These are phyloP conservation scores for Lentinula detonsa DNA, from an alignment of 768 basidiomycete genomes.

Conservation along the genomic window DNA sequence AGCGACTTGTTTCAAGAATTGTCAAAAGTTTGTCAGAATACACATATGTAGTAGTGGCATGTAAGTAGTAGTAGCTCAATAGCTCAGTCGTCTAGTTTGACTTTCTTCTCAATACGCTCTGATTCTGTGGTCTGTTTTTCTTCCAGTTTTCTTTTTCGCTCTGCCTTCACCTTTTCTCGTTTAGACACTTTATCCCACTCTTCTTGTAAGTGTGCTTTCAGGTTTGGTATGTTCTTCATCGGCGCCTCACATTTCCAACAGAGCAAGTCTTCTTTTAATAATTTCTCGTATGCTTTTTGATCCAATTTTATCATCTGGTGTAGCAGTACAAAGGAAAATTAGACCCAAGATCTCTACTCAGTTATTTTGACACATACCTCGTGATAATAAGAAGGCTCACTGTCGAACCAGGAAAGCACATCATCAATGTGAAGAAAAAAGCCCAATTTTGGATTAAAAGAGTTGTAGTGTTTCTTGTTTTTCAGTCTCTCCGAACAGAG, in stretches of 20 bases:
- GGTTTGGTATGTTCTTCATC: slow-evolving; percentile 64
- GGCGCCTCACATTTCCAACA: slow-evolving; percentile 67
- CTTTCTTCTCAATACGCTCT: background rate
- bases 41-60: background rate
- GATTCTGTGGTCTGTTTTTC: slow-evolving; percentile 14
- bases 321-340: background rate
- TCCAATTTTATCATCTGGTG: slow-evolving; percentile 49
- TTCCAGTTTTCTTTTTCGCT: slow-evolving; percentile 35
- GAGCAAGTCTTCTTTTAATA: slow-evolving; percentile 59
- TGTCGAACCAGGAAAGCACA: slow-evolving; percentile 79
- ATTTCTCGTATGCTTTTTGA: slow-evolving; percentile 48
- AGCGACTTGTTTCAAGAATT: background rate
- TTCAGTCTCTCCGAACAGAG: slow-evolving; percentile 66
- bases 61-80: background rate
- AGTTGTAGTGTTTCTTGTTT: slow-evolving; percentile 87
- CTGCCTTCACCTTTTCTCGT: slow-evolving; percentile 33
- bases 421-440: slow-evolving; percentile 79
- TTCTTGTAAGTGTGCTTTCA: slow-evolving; percentile 71
- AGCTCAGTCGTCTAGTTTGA: slow-evolving; percentile 2
- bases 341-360: background rate
- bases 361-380: slow-evolving; percentile 29
- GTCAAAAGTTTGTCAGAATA: background rate
- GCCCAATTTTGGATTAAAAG: slow-evolving; percentile 78
- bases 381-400: slow-evolving; percentile 47
- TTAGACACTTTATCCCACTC: slow-evolving; percentile 56